Conservation (phyloP, 257 asterid genomes). For the Phtheirospermum japonicum region DNA sequence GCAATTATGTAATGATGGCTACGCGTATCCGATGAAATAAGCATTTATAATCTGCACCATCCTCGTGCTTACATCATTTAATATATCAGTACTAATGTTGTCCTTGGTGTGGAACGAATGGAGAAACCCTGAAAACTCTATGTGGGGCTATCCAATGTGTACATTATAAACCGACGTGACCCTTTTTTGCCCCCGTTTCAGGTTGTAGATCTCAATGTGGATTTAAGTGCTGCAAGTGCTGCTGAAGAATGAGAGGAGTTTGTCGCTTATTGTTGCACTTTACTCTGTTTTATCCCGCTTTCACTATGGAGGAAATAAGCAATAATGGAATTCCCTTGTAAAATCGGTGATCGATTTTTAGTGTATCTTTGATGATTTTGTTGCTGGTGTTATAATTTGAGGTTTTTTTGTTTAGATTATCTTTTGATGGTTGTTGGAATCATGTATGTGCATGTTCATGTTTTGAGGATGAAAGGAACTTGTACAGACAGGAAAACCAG, state of each 20-base stretch:
- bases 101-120: too few species aligned
- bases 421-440: neutral
- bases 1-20: neutral
- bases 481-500: neutral
- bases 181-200: slow-evolving; percentile 10
- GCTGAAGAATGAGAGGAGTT: slow-evolving; percentile 47
- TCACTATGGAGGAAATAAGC: slow-evolving; percentile 17
- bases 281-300: slow-evolving; percentile 19
- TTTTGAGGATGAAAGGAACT: too few species aligned
- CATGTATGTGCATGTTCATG: neutral
- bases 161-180: neutral
- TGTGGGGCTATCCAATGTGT: neutral
- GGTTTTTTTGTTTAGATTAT: neutral
- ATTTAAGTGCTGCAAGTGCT: slow-evolving; percentile 59
- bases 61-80: too few species aligned
- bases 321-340: slow-evolving; percentile 24
- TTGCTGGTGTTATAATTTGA: slow-evolving; percentile 19
- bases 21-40: neutral
- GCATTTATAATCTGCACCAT: neutral
- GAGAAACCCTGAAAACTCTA: neutral
- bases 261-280: slow-evolving; percentile 19
- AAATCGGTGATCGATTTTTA: slow-evolving; percentile 20
- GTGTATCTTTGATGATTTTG: slow-evolving; percentile 15
- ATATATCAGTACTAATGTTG: too few species aligned
- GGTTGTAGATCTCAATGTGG: slow-evolving; percentile 59